phyloP scores from a whole-genome alignment of 805 yeast species.

The Nakazawaea holstii region DNA sequence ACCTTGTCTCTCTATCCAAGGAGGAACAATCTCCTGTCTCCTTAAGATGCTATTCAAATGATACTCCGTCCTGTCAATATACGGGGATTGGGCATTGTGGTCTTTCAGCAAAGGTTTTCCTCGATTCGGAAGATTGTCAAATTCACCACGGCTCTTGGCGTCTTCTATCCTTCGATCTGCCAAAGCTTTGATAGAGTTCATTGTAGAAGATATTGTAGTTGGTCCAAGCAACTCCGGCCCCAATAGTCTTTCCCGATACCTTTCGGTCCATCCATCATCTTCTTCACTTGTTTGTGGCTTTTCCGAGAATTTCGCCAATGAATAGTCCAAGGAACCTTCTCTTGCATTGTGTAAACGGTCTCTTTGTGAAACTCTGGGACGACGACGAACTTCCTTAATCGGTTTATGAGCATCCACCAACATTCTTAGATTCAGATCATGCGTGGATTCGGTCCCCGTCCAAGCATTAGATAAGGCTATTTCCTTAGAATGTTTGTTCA shows the following conservation, averaged over 20 bases:
- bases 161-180: constrained; percentile 78
- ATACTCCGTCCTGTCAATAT: constrained; percentile 64
- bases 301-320: constrained; percentile 31
- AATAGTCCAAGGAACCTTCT: constrained; percentile 63
- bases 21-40: constrained; percentile 76
- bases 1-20: constrained; percentile 83
- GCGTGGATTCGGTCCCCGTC: constrained; percentile 47
- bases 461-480: constrained; percentile 51
- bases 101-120: constrained; percentile 52
- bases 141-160: constrained; percentile 66
- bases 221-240: constrained; percentile 49
- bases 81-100: constrained; percentile 41
- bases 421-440: constrained; percentile 50
- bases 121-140: constrained; percentile 50
- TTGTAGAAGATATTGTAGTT: constrained; percentile 34
- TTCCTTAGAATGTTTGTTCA: constrained; percentile 38
- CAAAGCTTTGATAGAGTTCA: constrained; percentile 53
- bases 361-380: constrained; percentile 18
- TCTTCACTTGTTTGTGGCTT: constrained; percentile 26
- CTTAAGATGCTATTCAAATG: constrained; percentile 73
- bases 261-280: constrained; percentile 46
- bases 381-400: constrained; percentile 12
- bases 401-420: constrained; percentile 46
- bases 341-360: constrained; percentile 53
- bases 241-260: constrained; percentile 58